These are phyloP conservation scores for Tolypocladium inflatum DNA, from an alignment of 2,329 filamentous ascomycete genomes.

Conservation along the genomic window DNA sequence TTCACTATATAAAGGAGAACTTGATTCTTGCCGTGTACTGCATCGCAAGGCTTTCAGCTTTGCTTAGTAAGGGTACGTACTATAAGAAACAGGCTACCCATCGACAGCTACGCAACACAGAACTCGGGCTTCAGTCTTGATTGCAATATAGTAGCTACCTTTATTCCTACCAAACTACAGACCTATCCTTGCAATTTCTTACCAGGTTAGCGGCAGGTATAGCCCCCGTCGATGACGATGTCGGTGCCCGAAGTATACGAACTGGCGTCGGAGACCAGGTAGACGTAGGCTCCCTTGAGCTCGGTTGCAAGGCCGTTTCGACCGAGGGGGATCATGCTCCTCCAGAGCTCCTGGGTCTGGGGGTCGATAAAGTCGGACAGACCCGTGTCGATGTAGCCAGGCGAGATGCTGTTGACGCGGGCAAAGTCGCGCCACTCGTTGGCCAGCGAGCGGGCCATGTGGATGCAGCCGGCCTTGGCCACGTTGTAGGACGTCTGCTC, in stretches of 20 bases:
- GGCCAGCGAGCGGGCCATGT: constrained; percentile 37
- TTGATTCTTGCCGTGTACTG: too few relatives aligned
- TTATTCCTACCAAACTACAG: too few relatives aligned
- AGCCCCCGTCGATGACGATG: constrained; percentile 64
- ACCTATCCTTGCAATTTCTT: too few relatives aligned
- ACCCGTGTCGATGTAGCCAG: constrained; percentile 60
- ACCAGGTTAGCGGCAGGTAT: constrained; percentile 26
- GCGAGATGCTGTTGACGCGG: constrained; percentile 55
- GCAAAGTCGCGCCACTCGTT: constrained; percentile 63
- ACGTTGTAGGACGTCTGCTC: constrained; percentile 60
- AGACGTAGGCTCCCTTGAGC: constrained; percentile 70
- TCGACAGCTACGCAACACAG: too few relatives aligned
- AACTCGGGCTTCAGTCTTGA: too few relatives aligned
- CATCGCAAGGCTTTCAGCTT: too few relatives aligned
- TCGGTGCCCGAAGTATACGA: constrained; percentile 66
- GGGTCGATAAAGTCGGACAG: constrained; percentile 56
- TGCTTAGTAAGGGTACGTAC: too few relatives aligned
- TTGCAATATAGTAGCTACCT: too few relatives aligned
- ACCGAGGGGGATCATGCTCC: constrained; percentile 64
- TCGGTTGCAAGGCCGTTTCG: constrained; percentile 59
- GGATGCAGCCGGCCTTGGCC: constrained; percentile 47
- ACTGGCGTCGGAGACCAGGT: constrained; percentile 65
- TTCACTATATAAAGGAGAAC: too few relatives aligned
- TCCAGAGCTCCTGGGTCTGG: constrained; percentile 64
- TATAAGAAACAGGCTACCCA: too few relatives aligned